A percentile compares a stretch with the other conserved stretches of the same genome.
Evolutionary conservation across 345 rosid species (phyloP).

Genomic region (Eucalyptus tenuipes): DNA sequence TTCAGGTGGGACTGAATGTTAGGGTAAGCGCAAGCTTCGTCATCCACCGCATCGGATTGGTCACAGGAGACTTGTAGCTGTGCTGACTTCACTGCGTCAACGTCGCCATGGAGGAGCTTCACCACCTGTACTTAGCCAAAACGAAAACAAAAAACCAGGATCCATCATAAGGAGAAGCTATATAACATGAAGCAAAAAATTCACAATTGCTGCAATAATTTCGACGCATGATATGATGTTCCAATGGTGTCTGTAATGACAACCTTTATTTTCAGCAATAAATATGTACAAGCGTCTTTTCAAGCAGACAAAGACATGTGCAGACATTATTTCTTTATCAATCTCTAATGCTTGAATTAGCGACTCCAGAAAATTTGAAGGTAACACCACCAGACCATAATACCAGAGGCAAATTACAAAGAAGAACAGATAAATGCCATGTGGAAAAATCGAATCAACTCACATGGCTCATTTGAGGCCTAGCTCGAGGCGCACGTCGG

Average conservation of each 20-base stretch:
- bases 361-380: background rate
- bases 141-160: background rate
- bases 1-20: slow-evolving; percentile 76
- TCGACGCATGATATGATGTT: background rate
- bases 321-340: background rate
- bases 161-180: background rate
- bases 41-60: slow-evolving; percentile 32
- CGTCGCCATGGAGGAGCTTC: slow-evolving; percentile 68
- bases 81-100: slow-evolving; percentile 43
- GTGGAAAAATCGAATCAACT: background rate
- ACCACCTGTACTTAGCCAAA: slow-evolving; percentile 25
- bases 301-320: background rate
- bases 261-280: background rate
- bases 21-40: slow-evolving; percentile 35
- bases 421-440: background rate
- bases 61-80: slow-evolving; percentile 37
- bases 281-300: background rate
- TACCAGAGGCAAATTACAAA: background rate
- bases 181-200: background rate
- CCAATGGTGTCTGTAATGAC: background rate
- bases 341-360: background rate
- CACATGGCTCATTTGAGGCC: slow-evolving; percentile 81
- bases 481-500: slow-evolving; percentile 46
- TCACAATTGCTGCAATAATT: background rate
- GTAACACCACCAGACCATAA: background rate